phyloP scores from a whole-genome alignment of 805 yeast genomes.

The Candida easanensis region DNA sequence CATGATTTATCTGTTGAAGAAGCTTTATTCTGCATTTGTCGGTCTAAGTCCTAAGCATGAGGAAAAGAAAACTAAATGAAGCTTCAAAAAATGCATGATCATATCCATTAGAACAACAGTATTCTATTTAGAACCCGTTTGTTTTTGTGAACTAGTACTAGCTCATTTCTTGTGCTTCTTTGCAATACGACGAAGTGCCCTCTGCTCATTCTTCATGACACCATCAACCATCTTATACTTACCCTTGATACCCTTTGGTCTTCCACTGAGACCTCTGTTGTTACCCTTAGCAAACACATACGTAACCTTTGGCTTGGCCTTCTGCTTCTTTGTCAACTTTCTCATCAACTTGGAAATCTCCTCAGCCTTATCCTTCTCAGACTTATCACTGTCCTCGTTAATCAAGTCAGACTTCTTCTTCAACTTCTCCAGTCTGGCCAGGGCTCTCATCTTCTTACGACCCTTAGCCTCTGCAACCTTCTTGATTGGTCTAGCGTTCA shows the following conservation, averaged over 20 bases:
- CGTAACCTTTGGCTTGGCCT: slow-evolving; percentile 76
- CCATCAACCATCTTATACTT: slow-evolving; percentile 99
- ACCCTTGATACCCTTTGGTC: slow-evolving; percentile 97
- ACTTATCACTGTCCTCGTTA: slow-evolving; percentile 80
- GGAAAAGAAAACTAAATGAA: background rate
- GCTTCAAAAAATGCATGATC: slow-evolving; percentile 1
- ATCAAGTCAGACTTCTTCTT: slow-evolving; percentile 91
- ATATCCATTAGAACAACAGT: background rate
- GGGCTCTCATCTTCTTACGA: slow-evolving; percentile 91
- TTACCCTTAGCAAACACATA: slow-evolving; percentile 84
- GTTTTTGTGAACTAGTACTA: background rate
- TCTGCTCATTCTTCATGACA: slow-evolving; percentile 92
- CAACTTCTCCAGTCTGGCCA: slow-evolving; percentile 79
- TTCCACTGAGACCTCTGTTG: slow-evolving; percentile 84
- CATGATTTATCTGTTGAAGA: slow-evolving; percentile 30
- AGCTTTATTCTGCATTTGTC: slow-evolving; percentile 15
- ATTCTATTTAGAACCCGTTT: no score
- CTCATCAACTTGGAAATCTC: slow-evolving; percentile 86
- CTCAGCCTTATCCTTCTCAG: slow-evolving; percentile 92
- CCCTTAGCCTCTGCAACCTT: slow-evolving; percentile 98
- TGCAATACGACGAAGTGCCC: slow-evolving; percentile 86
- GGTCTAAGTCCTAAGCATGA: background rate
- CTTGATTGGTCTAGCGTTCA: slow-evolving; percentile 97
- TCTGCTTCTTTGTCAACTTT: slow-evolving; percentile 70
- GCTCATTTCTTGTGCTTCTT: slow-evolving; percentile 71